Evolutionary conservation across 2,329 filamentous ascomycete species (phyloP), one percentile per base, ranked within the genome.

Genomic region (Fusarium miscanthi): DNA sequence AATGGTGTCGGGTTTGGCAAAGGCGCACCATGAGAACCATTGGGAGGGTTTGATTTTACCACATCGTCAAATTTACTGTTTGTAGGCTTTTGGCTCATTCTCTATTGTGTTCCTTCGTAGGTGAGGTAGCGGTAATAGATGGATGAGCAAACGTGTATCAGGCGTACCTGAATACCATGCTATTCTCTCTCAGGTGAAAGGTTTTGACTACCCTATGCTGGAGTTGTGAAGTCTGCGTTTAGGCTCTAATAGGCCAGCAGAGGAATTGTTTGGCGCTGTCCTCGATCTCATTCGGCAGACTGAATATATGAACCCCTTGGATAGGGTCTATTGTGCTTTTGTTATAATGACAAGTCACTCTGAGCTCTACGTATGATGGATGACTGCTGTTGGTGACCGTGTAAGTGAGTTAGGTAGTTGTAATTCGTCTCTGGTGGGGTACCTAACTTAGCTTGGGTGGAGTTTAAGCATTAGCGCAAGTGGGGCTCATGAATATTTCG

Each of bases 341-440:
- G 14, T 21, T 40, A 17, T n/a, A 9, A 6, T n/a, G 12, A 30
- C 23, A 53, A 27, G 19, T 27, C 33, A 9, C 23, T 38, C 13
- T 40, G 23, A 27, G 23, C 35, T 27, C 23, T 41, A n/a, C 6
- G 30, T 35, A 25, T 19, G 35, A 19, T 16, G 17, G 23, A 25
- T 25, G 23, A 25, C 23, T 25, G 13, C 11, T 23, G 45, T 41
- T 51, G 59, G 61, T 66, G 48, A 41, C 53, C 37, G 35, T 68
- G 48, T 67, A 68, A 68, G 65, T 67, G 54, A 59, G 23, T 25
- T 25, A 25, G 23, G 23, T 25, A 25, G 12, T 25, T 25, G 10
- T 16, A 45, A 12, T 30, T 33, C 35, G 9, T 51, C 66, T 51
- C 33, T 51, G 12, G 66, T 57, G 66, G 65, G 42, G 65, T 23